These are phyloP conservation scores for Trypanosomatidae sp. DNA, from an alignment of 208 protist genomes.

Conservation along the genomic window DNA sequence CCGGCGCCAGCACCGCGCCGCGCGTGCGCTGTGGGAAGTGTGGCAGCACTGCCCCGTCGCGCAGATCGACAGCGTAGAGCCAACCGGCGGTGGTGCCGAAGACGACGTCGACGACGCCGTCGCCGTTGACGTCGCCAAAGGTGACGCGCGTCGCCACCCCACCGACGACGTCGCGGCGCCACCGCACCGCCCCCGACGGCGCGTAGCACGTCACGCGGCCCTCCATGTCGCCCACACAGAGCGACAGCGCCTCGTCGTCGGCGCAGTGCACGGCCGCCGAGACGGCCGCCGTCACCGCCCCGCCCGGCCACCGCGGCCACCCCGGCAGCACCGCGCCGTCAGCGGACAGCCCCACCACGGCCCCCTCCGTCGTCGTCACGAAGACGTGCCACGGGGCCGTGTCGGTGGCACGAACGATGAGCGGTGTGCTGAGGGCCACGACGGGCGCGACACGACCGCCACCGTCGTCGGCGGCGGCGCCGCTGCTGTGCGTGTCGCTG, in stretches of 20 bases:
- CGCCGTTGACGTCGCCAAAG: constrained; percentile 86
- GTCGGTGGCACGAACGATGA: too few relatives aligned
- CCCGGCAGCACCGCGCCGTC: constrained; percentile 22
- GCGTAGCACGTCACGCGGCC: constrained; percentile 80
- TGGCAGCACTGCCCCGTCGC: constrained; percentile 26
- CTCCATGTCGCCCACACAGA: constrained; percentile 70
- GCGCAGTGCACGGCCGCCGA: too few relatives aligned
- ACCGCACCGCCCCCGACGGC: constrained; percentile 45
- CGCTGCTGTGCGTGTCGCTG: too few relatives aligned
- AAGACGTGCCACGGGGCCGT: too few relatives aligned
- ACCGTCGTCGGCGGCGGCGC: too few relatives aligned
- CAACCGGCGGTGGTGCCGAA: constrained; percentile 64
- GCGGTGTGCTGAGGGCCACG: too few relatives aligned
- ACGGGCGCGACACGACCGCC: too few relatives aligned
- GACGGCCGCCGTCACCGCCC: too few relatives aligned
- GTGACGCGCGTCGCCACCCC: constrained; percentile 38
- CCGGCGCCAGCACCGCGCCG: constrained; percentile 55
- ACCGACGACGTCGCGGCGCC: constrained; percentile 45
- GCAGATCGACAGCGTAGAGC: constrained; percentile 73
- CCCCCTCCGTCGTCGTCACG: constrained; percentile 20
- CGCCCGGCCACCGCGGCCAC: too few relatives aligned
- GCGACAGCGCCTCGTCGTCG: too few relatives aligned
- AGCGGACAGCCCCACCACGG: constrained; percentile 51
- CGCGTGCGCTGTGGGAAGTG: constrained; percentile 67
- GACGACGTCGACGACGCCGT: constrained; percentile 78